phyloP scores from a whole-genome alignment of 140 eudicot species.

The Stevia rebaudiana region DNA sequence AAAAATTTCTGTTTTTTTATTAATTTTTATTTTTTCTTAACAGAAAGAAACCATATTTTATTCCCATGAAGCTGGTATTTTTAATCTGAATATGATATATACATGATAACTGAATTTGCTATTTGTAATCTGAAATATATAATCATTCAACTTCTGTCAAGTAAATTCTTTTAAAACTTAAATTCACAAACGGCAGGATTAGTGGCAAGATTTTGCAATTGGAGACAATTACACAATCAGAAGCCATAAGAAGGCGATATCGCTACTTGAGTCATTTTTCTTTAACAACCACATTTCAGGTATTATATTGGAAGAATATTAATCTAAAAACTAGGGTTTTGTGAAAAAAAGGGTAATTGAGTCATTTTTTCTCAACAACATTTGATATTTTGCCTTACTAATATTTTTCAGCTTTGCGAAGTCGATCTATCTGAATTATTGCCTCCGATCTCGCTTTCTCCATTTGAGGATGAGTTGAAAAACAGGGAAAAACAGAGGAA shows the following conservation, averaged over 20 bases:
- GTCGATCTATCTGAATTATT: constrained; percentile 57
- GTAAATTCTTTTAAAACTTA: constrained; percentile 1
- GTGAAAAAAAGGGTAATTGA: neutral
- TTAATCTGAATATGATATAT: neutral
- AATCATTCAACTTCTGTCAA: neutral
- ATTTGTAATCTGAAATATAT: neutral
- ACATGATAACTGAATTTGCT: neutral
- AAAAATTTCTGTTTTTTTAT: neutral
- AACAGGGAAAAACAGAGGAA: constrained; percentile 85
- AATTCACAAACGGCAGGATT: constrained; percentile 44
- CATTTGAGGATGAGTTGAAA: constrained; percentile 80
- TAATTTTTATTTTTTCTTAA: too few relatives aligned
- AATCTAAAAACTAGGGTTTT: neutral
- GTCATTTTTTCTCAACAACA: too few relatives aligned
- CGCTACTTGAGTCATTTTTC: constrained; percentile 93
- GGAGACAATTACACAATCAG: constrained; percentile 86
- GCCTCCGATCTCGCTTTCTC: constrained; percentile 74
- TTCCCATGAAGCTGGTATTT: neutral
- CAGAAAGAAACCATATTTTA: neutral
- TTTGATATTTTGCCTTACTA: constrained; percentile 9
- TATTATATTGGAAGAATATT: constrained; percentile 16
- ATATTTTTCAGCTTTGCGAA: constrained; percentile 72
- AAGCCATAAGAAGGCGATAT: constrained; percentile 87
- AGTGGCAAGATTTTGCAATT: constrained; percentile 79
- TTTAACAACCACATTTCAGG: constrained; percentile 92